Conservation (phyloP, 306 rosid species). For the Sesbania bispinosa region DNA sequence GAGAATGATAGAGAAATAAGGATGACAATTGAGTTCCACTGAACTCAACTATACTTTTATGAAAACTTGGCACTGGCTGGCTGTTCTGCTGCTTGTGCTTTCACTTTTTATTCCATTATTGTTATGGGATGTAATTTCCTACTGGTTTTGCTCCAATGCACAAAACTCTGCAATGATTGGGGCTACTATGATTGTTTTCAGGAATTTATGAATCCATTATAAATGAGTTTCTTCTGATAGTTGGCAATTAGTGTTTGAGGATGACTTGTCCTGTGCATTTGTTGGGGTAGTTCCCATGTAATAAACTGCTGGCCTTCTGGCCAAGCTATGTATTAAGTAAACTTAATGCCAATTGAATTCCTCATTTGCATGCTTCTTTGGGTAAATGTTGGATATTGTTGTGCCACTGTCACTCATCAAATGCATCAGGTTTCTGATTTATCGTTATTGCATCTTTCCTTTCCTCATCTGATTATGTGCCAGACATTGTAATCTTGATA, state of each 20-base stretch:
- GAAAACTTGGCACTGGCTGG: no score
- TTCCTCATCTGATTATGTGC: neutral
- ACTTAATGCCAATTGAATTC: neutral
- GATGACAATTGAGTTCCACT: neutral
- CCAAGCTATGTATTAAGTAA: neutral
- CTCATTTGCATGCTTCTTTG: neutral
- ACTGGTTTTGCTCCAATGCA: no score
- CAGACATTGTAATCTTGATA: neutral
- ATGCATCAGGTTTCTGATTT: neutral
- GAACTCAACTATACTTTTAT: no score
- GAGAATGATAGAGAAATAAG: conserved; percentile 29
- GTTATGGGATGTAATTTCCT: no score
- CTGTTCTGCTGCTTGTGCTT: no score
- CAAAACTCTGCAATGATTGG: neutral
- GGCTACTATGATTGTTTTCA: neutral
- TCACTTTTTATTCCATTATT: no score
- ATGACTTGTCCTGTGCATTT: no score
- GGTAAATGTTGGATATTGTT: neutral
- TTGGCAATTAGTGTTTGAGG: neutral
- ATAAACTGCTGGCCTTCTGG: neutral
- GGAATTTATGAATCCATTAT: neutral
- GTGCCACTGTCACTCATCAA: neutral
- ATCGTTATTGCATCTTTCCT: neutral
- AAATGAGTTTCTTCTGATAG: neutral
- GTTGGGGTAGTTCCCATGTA: neutral